Conservation (phyloP, 305 asterid genomes). For the Striga hermonthica region DNA sequence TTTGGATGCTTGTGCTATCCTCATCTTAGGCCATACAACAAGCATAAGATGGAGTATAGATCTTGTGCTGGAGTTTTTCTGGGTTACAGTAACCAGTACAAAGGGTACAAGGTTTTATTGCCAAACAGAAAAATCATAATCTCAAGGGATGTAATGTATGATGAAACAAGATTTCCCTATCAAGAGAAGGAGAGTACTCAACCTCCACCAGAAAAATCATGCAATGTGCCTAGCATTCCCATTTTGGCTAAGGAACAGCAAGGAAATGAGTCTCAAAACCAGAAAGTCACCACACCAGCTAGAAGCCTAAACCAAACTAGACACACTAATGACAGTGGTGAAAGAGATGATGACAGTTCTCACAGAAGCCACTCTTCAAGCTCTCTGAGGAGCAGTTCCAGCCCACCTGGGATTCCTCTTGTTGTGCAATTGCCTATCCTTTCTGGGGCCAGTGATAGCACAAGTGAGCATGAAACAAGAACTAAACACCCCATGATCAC, state of each 20-base stretch:
- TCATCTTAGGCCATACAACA: background rate
- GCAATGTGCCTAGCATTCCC: background rate
- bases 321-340: too few species aligned
- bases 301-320: too few species aligned
- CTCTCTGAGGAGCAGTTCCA: too few species aligned
- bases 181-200: too few species aligned
- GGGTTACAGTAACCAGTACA: background rate
- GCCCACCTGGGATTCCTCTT: background rate
- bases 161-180: background rate
- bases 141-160: background rate
- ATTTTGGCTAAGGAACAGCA: too few species aligned
- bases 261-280: too few species aligned
- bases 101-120: background rate
- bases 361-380: too few species aligned
- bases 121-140: background rate
- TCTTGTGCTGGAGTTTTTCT: background rate
- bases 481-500: background rate
- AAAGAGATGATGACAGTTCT: too few species aligned
- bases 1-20: background rate
- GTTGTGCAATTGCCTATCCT: background rate
- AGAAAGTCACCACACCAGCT: too few species aligned
- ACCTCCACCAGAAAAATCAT: background rate
- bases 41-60: background rate
- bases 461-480: background rate
- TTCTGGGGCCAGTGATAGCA: background rate